Percentiles rank a stretch among this genome's conserved stretches.
Evolutionary conservation across 352 stramenopile species (phyloP).

Genomic region (Pythium rishiriense): DNA sequence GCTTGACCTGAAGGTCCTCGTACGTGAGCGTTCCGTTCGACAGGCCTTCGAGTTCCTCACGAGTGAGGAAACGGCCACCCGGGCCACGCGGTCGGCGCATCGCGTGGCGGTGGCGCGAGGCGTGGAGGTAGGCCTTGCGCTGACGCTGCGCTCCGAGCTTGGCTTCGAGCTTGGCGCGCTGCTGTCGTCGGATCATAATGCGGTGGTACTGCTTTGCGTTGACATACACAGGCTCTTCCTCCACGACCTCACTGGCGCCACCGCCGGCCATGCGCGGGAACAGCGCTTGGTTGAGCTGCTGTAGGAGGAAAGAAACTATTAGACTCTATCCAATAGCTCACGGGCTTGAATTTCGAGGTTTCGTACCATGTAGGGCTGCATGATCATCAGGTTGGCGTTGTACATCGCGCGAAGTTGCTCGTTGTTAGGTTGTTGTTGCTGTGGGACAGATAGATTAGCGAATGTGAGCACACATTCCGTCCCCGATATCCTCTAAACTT

Average conservation of each 20-base stretch:
- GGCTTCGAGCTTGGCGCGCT: constrained; percentile 84
- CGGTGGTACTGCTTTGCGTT: constrained; percentile 92
- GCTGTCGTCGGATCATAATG: constrained; percentile 88
- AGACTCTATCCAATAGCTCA: background rate
- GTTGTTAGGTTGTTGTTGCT: constrained; percentile 74
- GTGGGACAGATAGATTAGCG: background rate
- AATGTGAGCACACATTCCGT: background rate
- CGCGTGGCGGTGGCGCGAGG: constrained; percentile 86
- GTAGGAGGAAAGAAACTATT: background rate
- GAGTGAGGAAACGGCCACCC: constrained; percentile 82
- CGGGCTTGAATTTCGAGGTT: no score
- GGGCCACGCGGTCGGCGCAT: constrained; percentile 83
- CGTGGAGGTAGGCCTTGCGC: constrained; percentile 86
- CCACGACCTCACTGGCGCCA: constrained; percentile 51
- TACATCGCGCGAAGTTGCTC: constrained; percentile 85
- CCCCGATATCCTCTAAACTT: no score
- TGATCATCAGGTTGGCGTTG: constrained; percentile 78
- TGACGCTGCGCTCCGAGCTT: constrained; percentile 79
- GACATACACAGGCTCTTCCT: constrained; percentile 89
- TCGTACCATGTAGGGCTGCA: constrained; percentile 78
- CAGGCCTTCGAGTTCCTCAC: constrained; percentile 75
- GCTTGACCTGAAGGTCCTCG: constrained; percentile 49
- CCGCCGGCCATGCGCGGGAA: constrained; percentile 54
- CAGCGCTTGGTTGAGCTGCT: constrained; percentile 53
- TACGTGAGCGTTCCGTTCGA: constrained; percentile 65